Conservation (phyloP, 768 basidiomycete genomes). For the Rubroboletus satanas region DNA sequence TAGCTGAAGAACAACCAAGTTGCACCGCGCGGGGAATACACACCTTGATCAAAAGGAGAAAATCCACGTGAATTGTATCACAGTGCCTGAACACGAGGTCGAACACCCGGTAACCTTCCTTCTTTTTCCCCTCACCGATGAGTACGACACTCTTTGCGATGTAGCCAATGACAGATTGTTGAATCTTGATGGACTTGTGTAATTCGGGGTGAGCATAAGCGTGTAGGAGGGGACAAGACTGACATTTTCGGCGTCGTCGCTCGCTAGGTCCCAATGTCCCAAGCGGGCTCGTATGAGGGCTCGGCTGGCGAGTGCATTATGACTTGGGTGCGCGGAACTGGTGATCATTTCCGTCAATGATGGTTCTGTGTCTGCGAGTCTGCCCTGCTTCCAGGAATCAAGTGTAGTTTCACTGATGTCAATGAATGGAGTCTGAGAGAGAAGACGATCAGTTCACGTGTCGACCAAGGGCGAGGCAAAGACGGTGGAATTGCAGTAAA, state of each 20-base stretch:
- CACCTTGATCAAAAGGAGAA: conserved; percentile 5
- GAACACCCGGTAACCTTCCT: neutral
- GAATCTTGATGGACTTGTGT: conserved; percentile 3
- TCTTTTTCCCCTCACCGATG: neutral
- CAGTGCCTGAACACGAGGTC: conserved; percentile 5
- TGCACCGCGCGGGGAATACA: neutral
- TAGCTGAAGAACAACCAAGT: neutral
- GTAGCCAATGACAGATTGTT: conserved; percentile 1
- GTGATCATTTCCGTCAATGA: neutral
- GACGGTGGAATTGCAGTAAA: no score
- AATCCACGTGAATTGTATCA: neutral
- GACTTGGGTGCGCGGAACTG: no score
- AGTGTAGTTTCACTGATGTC: neutral
- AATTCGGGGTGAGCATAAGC: neutral
- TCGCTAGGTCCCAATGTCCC: neutral
- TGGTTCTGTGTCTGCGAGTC: neutral
- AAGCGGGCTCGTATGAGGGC: no score
- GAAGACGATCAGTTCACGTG: neutral
- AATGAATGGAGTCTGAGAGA: neutral
- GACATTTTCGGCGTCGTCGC: conserved; percentile 3
- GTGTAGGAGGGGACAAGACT: neutral
- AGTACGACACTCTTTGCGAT: conserved; percentile 7
- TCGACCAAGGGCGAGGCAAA: neutral
- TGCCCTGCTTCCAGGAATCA: neutral
- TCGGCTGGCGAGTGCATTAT: no score